A percentile compares a stretch with the other conserved stretches of the same genome.
Conservation (phyloP, 139 green algal species). For the Volvox africanus region DNA sequence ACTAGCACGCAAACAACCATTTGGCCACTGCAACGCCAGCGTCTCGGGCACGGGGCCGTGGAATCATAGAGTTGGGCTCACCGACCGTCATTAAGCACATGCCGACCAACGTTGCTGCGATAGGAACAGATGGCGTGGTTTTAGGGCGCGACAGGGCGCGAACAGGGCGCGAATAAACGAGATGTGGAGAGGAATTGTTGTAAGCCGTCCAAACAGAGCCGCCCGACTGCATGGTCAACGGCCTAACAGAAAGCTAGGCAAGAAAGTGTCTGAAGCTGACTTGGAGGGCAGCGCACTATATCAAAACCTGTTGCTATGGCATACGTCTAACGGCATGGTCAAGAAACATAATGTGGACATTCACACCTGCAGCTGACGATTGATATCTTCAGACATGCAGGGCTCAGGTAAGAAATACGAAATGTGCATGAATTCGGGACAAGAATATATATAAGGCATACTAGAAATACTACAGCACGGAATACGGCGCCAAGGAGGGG, state of each 20-base stretch:
- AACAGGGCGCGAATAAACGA: background rate
- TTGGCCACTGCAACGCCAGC: background rate
- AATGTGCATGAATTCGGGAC: no score
- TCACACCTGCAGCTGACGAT: no score
- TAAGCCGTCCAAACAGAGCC: background rate
- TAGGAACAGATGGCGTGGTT: background rate
- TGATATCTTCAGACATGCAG: no score
- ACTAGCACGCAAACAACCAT: background rate
- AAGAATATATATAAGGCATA: no score
- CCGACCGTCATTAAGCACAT: conserved; percentile 25
- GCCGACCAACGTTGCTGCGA: background rate
- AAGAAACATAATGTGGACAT: no score
- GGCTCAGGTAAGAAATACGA: no score
- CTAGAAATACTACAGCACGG: no score
- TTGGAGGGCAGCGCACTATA: background rate
- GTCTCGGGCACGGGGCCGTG: background rate
- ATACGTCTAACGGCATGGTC: background rate
- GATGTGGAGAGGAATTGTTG: background rate
- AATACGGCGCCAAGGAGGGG: no score
- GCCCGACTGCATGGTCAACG: no score
- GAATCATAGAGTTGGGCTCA: background rate
- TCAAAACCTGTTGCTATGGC: background rate
- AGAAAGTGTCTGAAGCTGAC: background rate
- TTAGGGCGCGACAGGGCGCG: background rate
- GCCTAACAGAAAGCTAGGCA: background rate